Percentiles rank a stretch among this genome's conserved stretches.
Conservation (phyloP, 139 green algal genomes). For the Tetratostichococcus sp. region DNA sequence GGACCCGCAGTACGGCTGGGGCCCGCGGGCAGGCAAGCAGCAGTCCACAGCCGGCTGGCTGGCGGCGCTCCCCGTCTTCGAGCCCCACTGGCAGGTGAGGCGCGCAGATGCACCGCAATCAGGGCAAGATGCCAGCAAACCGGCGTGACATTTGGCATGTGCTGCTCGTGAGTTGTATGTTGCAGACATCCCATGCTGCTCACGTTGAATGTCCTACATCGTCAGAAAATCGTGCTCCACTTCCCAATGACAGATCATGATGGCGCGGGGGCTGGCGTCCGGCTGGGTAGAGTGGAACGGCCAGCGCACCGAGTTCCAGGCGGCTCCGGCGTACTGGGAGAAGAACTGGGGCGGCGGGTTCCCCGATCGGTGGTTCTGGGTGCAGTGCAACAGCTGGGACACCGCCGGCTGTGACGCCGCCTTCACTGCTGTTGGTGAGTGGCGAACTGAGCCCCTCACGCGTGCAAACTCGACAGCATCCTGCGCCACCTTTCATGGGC, state of each 20-base stretch:
- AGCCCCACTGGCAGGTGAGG: constrained; percentile 93
- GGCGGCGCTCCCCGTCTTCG: constrained; percentile 87
- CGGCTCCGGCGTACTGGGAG: constrained; percentile 79
- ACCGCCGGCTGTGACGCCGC: constrained; percentile 42
- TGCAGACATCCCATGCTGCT: no score
- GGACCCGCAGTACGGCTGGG: constrained; percentile 73
- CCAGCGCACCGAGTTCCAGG: constrained; percentile 63
- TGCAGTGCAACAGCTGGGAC: constrained; percentile 93
- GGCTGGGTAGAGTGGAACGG: constrained; percentile 90
- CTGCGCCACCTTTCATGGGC: no score
- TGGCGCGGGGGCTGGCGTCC: constrained; percentile 77
- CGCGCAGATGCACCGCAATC: neutral
- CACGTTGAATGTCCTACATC: no score
- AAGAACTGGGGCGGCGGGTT: constrained; percentile 99
- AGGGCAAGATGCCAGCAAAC: neutral
- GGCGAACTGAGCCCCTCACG: no score
- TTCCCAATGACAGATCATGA: constrained; percentile 68
- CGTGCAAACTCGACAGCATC: no score
- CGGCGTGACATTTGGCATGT: neutral
- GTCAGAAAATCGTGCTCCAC: no score
- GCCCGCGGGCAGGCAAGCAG: constrained; percentile 44
- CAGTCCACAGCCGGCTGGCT: constrained; percentile 89
- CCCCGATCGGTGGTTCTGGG: constrained; percentile 87
- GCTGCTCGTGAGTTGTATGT: neutral
- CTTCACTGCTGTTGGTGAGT: constrained; percentile 81